Conservation (phyloP, 352 stramenopile species). For the Pythium rhizo-oryzae region DNA sequence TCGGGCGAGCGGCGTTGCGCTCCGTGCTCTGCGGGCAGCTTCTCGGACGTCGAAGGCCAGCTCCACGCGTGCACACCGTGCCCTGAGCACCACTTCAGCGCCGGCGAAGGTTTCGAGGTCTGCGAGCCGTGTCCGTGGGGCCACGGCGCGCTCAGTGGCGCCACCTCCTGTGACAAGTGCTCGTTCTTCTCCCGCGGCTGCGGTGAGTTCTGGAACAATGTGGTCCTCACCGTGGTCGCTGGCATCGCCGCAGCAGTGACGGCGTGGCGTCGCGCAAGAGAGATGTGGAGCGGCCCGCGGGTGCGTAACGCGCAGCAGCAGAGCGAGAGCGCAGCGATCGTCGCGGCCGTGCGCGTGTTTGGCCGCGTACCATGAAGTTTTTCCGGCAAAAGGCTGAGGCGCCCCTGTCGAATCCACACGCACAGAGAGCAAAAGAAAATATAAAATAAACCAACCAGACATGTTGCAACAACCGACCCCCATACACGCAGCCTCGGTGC, state of each 20-base stretch:
- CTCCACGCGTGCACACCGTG: slow-evolving; percentile 40
- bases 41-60: slow-evolving; percentile 31
- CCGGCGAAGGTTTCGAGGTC: slow-evolving; percentile 36
- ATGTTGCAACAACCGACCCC: too few species aligned
- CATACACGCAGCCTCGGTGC: background rate
- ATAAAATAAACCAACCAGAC: too few species aligned
- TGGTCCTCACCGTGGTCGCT: slow-evolving; percentile 36
- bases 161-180: slow-evolving; percentile 46
- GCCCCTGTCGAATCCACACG: too few species aligned
- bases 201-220: slow-evolving; percentile 58
- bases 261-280: slow-evolving; percentile 37
- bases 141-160: slow-evolving; percentile 36
- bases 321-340: slow-evolving; percentile 45
- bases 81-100: slow-evolving; percentile 40
- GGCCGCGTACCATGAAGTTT: slow-evolving; percentile 38
- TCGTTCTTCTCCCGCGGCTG: slow-evolving; percentile 56
- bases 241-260: slow-evolving; percentile 20
- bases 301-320: slow-evolving; percentile 31
- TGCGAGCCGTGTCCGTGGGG: slow-evolving; percentile 47
- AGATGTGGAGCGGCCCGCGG: slow-evolving; percentile 34
- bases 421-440: too few species aligned
- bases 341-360: slow-evolving; percentile 50
- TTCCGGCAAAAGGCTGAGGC: too few species aligned
- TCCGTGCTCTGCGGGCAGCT: slow-evolving; percentile 43
- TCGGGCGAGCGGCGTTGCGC: slow-evolving; percentile 16